A percentile compares a stretch with the other conserved stretches of the same genome.
Conservation (phyloP, 2,329 filamentous ascomycete genomes). For the Xylariaceae sp. region DNA sequence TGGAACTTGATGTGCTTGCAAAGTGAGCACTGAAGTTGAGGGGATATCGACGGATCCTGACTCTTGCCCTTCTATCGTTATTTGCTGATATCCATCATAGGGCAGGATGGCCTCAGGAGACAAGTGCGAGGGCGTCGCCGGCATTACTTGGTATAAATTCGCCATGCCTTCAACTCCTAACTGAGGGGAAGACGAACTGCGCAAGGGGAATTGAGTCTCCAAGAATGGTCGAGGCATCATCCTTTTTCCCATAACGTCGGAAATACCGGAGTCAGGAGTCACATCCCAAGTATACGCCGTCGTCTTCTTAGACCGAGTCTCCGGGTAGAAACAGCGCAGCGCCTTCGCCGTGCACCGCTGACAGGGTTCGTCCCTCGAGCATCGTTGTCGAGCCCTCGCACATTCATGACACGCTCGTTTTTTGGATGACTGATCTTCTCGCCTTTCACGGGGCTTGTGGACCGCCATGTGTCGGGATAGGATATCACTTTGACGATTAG, state of each 20-base stretch:
- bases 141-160: neutral
- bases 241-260: neutral
- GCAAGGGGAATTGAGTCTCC: neutral
- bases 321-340: slow-evolving; percentile 28
- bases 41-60: too few species aligned
- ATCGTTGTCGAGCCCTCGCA: slow-evolving; percentile 28
- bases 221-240: neutral
- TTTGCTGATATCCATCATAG: neutral
- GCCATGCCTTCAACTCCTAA: neutral
- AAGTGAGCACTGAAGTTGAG: too few species aligned
- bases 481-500: too few species aligned
- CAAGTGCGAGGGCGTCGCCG: neutral
- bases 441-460: too few species aligned
- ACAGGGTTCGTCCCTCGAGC: slow-evolving; percentile 29
- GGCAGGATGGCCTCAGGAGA: neutral
- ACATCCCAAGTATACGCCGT: neutral
- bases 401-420: neutral
- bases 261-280: neutral
- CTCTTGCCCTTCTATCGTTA: neutral
- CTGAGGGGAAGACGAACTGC: neutral
- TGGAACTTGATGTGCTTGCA: too few species aligned
- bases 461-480: too few species aligned
- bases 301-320: slow-evolving; percentile 16
- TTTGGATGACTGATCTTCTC: too few species aligned
- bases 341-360: slow-evolving; percentile 25